phyloP scores from a whole-genome alignment of 2,329 filamentous ascomycete genomes.

The Pleurostoma richardsiae region DNA sequence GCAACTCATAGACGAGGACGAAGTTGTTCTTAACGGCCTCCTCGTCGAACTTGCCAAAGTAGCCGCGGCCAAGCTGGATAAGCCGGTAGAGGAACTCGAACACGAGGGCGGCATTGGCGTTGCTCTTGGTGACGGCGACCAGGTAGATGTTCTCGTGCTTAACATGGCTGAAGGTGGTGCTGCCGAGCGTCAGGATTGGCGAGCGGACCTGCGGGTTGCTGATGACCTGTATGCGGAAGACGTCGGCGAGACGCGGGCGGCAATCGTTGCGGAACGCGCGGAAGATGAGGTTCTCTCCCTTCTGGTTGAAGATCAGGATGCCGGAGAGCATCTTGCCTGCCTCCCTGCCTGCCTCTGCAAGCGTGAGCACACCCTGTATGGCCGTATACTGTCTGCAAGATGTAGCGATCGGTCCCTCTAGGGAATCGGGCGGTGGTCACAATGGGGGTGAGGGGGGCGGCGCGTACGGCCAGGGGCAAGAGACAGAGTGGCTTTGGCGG shows the following conservation, averaged over 20 bases:
- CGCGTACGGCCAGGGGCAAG: no score
- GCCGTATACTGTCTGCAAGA: no score
- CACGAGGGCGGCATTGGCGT: conserved; percentile 95
- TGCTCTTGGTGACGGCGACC: conserved; percentile 96
- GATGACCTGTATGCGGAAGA: conserved; percentile 99
- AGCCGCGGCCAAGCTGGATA: conserved; percentile 84
- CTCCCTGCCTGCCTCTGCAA: neutral
- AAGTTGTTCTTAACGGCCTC: conserved; percentile 99
- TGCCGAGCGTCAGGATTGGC: conserved; percentile 93
- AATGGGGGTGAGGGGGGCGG: no score
- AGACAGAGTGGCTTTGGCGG: no score
- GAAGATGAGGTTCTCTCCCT: conserved; percentile 99
- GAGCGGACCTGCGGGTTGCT: conserved; percentile 97
- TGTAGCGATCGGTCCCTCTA: no score
- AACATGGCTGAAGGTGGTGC: conserved; percentile 98
- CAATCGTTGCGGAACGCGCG: conserved; percentile 98
- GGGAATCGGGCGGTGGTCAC: no score
- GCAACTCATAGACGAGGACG: conserved; percentile 92
- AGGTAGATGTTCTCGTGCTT: conserved; percentile 99
- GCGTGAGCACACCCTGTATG: no score
- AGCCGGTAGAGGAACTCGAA: conserved; percentile 97
- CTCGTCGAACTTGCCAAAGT: conserved; percentile 99
- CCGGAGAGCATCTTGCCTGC: conserved; percentile 81
- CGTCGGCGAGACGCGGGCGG: conserved; percentile 92
- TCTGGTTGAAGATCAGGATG: conserved; percentile 98